Base-by-base conservation (phyloP, 2,329 filamentous ascomycete genomes). In the Diaporthe sp. region DNA sequence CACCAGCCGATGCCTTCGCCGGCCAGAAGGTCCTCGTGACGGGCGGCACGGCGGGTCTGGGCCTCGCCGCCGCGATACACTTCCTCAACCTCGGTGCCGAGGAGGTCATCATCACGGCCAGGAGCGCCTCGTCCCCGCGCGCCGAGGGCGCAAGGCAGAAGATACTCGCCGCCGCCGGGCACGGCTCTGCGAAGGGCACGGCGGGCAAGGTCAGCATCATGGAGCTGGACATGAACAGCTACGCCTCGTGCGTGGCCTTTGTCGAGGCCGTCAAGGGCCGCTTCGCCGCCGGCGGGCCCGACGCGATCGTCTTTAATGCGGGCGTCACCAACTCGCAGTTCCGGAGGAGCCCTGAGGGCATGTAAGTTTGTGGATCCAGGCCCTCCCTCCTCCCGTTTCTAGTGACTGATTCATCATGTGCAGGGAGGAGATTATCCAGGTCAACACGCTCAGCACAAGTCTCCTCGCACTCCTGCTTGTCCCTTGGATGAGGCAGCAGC, bases 401-500 rank as follows among this genome's bases (percentile, higher is more conserved):
- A n/a, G 25, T 37, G 57, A 20, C 58, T 65, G 20, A 39, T 58
- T 73, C 37, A 44, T 61, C 37, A 39, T 10, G 20, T n/a, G 8
- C 12, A 78, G 86, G 85, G 89, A 90, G 71, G 83, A 86, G 72
- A 88, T 85, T 4, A 78, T 92, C 22, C 90, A 92, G 80, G 88
- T 92, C 79, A 92, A 92, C 79, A 85, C 87, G 2, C 81, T 92
- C 2, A 90, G 90, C 34, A 92, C 89, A 0, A 84, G 85, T 13
- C 84, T 92, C 0, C 83, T 92, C 3, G 88, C 85, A 1, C 77
- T 91, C 2, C 81, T 91, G 0, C 85, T 93, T 17, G 82, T 90
- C 4, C 87, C 86, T 0, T 86, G 87, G 76, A 80, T 90, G 55
- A 82, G 80, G 55, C 60, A 77, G 9, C 79, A 81, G 58, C 79